A percentile compares a stretch with the other conserved stretches of the same genome.
phyloP scores from a whole-genome alignment of 23 red algal species.

The Gracilaria vermiculophylla region DNA sequence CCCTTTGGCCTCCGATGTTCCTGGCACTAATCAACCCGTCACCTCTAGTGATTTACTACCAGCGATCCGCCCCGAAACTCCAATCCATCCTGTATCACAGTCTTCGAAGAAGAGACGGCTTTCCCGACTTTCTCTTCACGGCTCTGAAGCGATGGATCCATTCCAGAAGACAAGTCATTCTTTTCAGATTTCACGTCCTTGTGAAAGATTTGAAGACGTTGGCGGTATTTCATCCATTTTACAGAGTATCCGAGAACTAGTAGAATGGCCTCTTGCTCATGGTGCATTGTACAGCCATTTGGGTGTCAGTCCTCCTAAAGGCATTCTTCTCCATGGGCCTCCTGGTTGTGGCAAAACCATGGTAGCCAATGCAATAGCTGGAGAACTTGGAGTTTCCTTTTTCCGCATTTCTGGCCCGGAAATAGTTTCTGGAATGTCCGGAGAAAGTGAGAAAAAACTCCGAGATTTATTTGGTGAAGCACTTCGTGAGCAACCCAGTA shows the following conservation, averaged over 20 bases:
- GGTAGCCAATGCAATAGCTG: conserved; percentile 85
- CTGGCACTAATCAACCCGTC: neutral
- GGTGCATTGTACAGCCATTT: conserved; percentile 73
- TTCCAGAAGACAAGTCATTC: neutral
- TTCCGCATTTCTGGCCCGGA: conserved; percentile 81
- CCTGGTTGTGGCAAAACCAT: conserved; percentile 97
- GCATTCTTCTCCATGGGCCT: conserved; percentile 94
- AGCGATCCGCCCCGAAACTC: conserved; percentile 33
- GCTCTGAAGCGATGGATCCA: neutral
- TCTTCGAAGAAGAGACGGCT: conserved; percentile 20
- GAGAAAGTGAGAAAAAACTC: conserved; percentile 79
- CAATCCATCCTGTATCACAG: neutral
- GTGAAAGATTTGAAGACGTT: conserved; percentile 63
- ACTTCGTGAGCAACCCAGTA: conserved; percentile 50
- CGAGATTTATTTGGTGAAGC: conserved; percentile 81
- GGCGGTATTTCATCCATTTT: conserved; percentile 58
- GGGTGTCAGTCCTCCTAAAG: conserved; percentile 85
- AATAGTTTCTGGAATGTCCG: conserved; percentile 86
- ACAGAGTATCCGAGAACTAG: conserved; percentile 69
- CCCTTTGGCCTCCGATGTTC: neutral
- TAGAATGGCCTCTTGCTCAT: conserved; percentile 84
- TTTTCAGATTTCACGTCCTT: conserved; percentile 44
- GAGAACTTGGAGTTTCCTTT: conserved; percentile 89
- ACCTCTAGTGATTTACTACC: conserved; percentile 70
- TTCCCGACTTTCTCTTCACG: neutral